Base-by-base conservation (phyloP, 495 filamentous ascomycete species). In the Trichocladium antarcticum region DNA sequence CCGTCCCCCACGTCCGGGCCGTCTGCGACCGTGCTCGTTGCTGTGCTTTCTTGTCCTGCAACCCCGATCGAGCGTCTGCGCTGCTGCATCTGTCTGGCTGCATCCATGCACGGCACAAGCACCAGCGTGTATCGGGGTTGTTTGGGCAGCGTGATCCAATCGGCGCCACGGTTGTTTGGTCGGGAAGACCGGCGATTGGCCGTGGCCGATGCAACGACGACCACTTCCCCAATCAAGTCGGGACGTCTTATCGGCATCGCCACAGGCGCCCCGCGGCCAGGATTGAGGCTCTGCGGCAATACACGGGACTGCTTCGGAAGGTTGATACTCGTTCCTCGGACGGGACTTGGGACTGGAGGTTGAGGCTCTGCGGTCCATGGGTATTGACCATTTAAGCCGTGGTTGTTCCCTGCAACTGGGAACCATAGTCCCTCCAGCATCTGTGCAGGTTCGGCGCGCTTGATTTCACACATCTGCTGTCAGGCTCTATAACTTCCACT, bases 241-340 rank as follows among this genome's bases (percentile, higher is more conserved):
- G 11, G 1, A 14, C 11, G 9, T 22, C 17, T 45, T 45, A 45
- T 45, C 42, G 5, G 19, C 31, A 36, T 27, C 16, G 9, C 31
- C 16, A 22, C 20, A 7, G 1, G 9, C 3, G 4, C 29, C 17
- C 4, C 7, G 12, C 3, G 9, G 29, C 9, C 31, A 22, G 45
- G 32, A 37, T 12, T 53, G 50, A 48, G 48, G 50, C 50, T 54
- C 51, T 54, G 51, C 51, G 51, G 51, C 45, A 54, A 38, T 15
- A 36, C 11, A n/a, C 39, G 45, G 45, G n/a, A 15, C 21, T 37
- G 44, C 29, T 12, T 24, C 28, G 4, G 43, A 42, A 11, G 37
- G n/a, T 8, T 8, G 24, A 8, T 27, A 4, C 10, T 37, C 17
- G 19, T 12, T 35, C 6, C 5, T 8, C 1, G 3, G 20, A 22